Base-by-base conservation (phyloP, 2,329 filamentous ascomycete species). In the Apiospora malaysiana region DNA sequence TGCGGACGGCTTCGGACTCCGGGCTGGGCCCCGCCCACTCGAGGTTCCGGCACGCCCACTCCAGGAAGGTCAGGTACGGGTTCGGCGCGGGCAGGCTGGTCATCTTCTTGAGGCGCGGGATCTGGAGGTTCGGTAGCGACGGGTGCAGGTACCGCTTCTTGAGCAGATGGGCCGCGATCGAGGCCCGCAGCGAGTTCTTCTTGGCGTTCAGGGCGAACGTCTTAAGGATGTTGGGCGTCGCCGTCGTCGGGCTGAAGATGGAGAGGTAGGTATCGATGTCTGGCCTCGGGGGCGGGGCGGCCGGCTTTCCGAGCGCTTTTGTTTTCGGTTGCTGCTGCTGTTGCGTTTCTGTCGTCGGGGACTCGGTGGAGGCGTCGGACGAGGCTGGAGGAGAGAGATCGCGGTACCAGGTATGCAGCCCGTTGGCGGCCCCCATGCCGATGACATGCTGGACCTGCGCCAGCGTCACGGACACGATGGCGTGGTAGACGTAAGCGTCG, bases 21-120 rank as follows among this genome's bases (percentile, higher is more conserved):
- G 83, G 80, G 77, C 86, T 81, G 2, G 91, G 89, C 1, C 91
- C 90, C 68, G 86, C 86, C 90, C 91, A 92, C 80, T 91, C 88
- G 9, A 94, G 83, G 72, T 85, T 85, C 40, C 87, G 85, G 75
- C 88, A 90, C 1, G 88, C 86, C 88, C 91, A 93, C 37, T 84
- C 82, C 87, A 91, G 93, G 76, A 92, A 88, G 75, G 90, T 86
- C 69, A 90, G 84, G 79, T 92, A 93, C 0, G 91, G 92, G 77
- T 94, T 94, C 65, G 25, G 43, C 40, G n/a, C 23, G 66, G 76
- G 82, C 76, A 70, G 56, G 42, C 42, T 16, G 42, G 9, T 16
- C 3, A 45, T 45, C 7, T 71, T 83, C 74, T 87, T 87, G 72
- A 72, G 71, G 18, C 79, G 80, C 74, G 84, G 82, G 45, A 87